Conservation (phyloP, 139 green algal genomes). For the Asterochloris erici region DNA sequence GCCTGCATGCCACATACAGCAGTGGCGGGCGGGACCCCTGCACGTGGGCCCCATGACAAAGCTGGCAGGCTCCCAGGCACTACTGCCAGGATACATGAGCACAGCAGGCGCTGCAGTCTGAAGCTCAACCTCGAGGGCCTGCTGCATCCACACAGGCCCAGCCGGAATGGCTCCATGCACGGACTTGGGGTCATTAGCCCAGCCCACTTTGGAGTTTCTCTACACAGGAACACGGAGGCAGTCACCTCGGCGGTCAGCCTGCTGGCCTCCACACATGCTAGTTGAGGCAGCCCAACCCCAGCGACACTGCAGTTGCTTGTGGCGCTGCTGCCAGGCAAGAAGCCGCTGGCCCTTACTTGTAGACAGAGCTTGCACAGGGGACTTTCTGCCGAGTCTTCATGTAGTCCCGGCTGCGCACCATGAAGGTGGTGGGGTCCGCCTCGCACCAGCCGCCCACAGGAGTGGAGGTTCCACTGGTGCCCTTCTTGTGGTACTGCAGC, state of each 20-base stretch:
- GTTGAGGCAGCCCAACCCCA: background rate
- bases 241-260: background rate
- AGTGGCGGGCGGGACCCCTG: background rate
- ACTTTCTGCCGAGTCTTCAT: conserved; percentile 59
- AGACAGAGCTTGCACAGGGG: conserved; percentile 47
- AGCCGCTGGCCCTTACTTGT: conserved; percentile 30
- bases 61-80: background rate
- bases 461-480: background rate
- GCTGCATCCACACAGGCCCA: background rate
- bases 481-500: background rate
- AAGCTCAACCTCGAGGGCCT: background rate
- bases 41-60: background rate
- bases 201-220: background rate
- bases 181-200: background rate
- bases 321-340: too few species aligned
- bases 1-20: conserved; percentile 20
- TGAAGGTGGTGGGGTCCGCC: conserved; percentile 29
- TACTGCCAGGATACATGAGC: background rate
- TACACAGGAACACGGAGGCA: background rate
- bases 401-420: conserved; percentile 64
- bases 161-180: background rate
- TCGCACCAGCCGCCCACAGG: conserved; percentile 12
- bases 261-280: background rate
- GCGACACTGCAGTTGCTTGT: background rate
- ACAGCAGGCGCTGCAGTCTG: background rate